A percentile compares a stretch with the other conserved stretches of the same genome.
Conservation (phyloP, 148 eudicot species). For the Silene latifolia region DNA sequence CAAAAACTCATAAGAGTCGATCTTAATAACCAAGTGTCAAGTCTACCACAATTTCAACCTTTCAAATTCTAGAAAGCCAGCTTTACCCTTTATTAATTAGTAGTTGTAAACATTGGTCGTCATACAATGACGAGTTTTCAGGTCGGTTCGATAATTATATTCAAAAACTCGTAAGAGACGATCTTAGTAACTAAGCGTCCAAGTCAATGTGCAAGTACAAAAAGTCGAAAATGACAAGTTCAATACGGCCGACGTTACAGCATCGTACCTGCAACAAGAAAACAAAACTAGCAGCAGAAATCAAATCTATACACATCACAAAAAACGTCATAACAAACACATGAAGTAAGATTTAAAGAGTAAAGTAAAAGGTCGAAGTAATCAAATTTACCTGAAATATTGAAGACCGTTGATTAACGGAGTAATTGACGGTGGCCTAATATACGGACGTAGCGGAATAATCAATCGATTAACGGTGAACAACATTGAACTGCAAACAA, state of each 20-base stretch:
- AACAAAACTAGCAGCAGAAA: background rate
- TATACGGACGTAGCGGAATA: background rate
- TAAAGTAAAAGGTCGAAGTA: too few species aligned
- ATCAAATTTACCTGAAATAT: background rate
- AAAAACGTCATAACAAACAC: background rate
- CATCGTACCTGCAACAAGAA: background rate
- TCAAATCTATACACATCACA: background rate
- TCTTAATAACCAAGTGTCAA: too few species aligned
- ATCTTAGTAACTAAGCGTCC: too few species aligned
- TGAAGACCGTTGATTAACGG: too few species aligned
- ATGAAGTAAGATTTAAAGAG: background rate
- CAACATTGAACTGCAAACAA: slow-evolving; percentile 19
- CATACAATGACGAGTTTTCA: too few species aligned
- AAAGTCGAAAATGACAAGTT: background rate
- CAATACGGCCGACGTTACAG: background rate
- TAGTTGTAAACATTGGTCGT: too few species aligned
- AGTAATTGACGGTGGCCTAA: slow-evolving; percentile 9
- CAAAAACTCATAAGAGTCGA: too few species aligned
- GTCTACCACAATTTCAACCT: too few species aligned
- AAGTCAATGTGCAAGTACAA: background rate
- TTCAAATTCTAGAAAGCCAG: too few species aligned
- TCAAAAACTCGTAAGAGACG: too few species aligned
- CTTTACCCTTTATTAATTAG: too few species aligned
- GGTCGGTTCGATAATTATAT: too few species aligned
- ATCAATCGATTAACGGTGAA: slow-evolving; percentile 15